phyloP scores from a whole-genome alignment of 495 filamentous ascomycete genomes.

The Podospora tetraspora region DNA sequence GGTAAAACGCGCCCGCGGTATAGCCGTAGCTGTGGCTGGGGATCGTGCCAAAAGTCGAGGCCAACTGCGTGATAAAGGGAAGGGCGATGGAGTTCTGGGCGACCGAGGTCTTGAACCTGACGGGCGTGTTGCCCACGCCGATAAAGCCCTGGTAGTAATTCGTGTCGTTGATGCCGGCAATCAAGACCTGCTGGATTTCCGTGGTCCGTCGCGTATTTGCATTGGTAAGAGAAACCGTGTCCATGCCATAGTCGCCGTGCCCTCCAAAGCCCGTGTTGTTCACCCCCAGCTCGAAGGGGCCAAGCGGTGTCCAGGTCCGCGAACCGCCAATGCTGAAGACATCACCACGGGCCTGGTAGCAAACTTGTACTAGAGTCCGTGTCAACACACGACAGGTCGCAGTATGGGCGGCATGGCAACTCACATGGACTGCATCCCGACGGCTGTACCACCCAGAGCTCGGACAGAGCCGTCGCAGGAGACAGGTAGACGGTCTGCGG shows the following conservation, averaged over 20 bases:
- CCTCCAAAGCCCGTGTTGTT: conserved; percentile 47
- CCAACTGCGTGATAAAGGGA: conserved; percentile 39
- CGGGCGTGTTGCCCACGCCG: conserved; percentile 48
- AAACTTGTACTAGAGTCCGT: conserved; percentile 32
- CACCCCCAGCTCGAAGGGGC: conserved; percentile 50
- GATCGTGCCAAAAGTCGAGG: conserved; percentile 46
- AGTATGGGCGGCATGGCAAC: conserved; percentile 15
- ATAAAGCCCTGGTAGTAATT: conserved; percentile 54
- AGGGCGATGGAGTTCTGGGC: conserved; percentile 24
- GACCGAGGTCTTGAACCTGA: conserved; percentile 30
- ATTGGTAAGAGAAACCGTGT: conserved; percentile 46
- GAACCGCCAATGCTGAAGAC: conserved; percentile 48
- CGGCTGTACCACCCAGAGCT: conserved; percentile 52
- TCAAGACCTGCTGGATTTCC: conserved; percentile 42
- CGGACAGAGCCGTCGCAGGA: conserved; percentile 50
- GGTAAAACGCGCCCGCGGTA: conserved; percentile 61
- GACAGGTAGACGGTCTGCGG: conserved; percentile 54
- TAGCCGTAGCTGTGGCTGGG: conserved; percentile 62
- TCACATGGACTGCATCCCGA: conserved; percentile 45
- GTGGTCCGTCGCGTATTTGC: conserved; percentile 36
- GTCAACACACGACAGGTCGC: conserved; percentile 26
- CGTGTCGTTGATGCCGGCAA: conserved; percentile 52
- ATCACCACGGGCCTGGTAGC: conserved; percentile 45
- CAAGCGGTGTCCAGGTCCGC: conserved; percentile 52
- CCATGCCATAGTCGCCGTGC: conserved; percentile 56